Evolutionary conservation across 2,329 filamentous ascomycete species (phyloP).

Genomic region (Hymenoscyphus albidus): DNA sequence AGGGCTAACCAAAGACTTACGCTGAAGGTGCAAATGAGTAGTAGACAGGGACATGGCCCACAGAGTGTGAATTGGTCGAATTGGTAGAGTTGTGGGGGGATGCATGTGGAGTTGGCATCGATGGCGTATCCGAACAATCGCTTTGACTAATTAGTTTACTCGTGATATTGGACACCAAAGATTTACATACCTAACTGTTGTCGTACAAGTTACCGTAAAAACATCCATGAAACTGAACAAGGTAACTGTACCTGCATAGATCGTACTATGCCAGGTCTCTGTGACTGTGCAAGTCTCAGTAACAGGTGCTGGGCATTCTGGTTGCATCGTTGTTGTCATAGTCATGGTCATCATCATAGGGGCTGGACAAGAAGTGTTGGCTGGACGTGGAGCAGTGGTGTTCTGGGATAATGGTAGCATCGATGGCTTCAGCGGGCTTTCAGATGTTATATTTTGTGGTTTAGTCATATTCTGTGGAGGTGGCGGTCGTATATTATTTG

Average conservation of each 20-base stretch:
- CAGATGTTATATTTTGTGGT: constrained; percentile 10
- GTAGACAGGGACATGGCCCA: not conserved
- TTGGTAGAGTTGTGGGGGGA: not conserved
- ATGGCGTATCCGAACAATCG: not conserved
- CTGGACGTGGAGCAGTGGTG: not conserved
- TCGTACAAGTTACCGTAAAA: constrained; percentile 26
- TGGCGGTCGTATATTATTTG: not conserved
- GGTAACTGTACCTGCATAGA: constrained; percentile 24
- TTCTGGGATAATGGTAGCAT: constrained; percentile 3
- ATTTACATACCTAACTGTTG: constrained; percentile 22
- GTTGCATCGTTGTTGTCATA: not conserved
- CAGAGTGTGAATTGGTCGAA: not conserved
- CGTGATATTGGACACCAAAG: not conserved
- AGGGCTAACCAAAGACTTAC: not conserved
- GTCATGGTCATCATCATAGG: constrained; percentile 4
- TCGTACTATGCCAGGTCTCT: constrained; percentile 28
- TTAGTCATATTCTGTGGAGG: constrained; percentile 5
- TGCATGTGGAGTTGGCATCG: not conserved
- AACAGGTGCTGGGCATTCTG: constrained; percentile 14
- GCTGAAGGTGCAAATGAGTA: not conserved
- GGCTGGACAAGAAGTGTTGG: constrained; percentile 3
- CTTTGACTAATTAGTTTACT: not conserved
- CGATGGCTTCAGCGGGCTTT: constrained; percentile 1
- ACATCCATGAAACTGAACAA: constrained; percentile 23
- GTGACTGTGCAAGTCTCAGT: constrained; percentile 25